A percentile compares a stretch with the other conserved stretches of the same genome.
Evolutionary conservation across 441 rosid genomes (phyloP).

Genomic region (Corymbia calophylla): DNA sequence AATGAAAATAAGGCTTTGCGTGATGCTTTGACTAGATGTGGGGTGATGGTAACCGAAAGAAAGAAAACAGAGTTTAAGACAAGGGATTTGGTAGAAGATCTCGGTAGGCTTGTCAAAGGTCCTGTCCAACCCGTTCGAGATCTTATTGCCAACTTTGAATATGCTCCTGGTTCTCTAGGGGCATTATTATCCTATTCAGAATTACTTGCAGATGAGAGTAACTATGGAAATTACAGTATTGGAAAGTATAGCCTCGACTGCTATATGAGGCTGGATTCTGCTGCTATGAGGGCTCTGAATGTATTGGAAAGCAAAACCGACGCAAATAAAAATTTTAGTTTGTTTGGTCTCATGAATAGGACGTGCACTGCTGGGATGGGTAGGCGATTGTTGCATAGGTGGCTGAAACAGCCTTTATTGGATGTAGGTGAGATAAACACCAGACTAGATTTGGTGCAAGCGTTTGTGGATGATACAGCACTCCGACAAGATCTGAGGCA

Average conservation of each 20-base stretch:
- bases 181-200: conserved; percentile 79
- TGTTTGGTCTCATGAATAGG: conserved; percentile 97
- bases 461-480: conserved; percentile 87
- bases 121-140: conserved; percentile 80
- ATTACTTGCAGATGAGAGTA: conserved; percentile 76
- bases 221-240: conserved; percentile 70
- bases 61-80: conserved; percentile 82
- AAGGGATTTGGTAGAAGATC: conserved; percentile 88
- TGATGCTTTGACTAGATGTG: conserved; percentile 68
- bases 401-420: conserved; percentile 94
- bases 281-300: conserved; percentile 95
- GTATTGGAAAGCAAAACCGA: conserved; percentile 95
- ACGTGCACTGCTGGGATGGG: conserved; percentile 99
- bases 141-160: conserved; percentile 75
- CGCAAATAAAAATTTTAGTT: conserved; percentile 94
- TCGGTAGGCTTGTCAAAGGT: conserved; percentile 81
- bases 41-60: conserved; percentile 85
- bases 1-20: conserved; percentile 44
- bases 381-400: conserved; percentile 84
- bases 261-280: conserved; percentile 90
- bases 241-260: conserved; percentile 56
- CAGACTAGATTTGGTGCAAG: conserved; percentile 87
- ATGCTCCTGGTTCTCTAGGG: conserved; percentile 82
- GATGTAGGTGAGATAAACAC: conserved; percentile 66
- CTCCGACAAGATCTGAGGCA: conserved; percentile 92